A percentile compares a stretch with the other conserved stretches of the same genome.
These are phyloP conservation scores for Hibiscus tridactylites DNA, from an alignment of 345 rosid species.

Conservation along the genomic window DNA sequence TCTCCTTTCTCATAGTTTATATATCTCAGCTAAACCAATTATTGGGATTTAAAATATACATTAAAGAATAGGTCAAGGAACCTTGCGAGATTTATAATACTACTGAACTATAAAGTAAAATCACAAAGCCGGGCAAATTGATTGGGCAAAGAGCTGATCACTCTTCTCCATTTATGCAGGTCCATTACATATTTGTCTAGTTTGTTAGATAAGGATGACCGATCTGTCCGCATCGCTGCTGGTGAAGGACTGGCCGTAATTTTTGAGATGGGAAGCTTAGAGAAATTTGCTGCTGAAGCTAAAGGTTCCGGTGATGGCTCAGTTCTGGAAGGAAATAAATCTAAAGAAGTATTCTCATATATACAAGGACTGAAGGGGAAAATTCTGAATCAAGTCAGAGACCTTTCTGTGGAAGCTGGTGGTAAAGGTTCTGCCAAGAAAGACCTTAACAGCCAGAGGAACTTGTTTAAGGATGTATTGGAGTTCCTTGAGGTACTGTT, in stretches of 20 bases:
- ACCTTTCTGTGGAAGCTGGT: slow-evolving; percentile 79
- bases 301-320: slow-evolving; percentile 6
- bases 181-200: slow-evolving; percentile 59
- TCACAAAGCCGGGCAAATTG: not conserved
- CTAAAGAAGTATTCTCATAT: slow-evolving; percentile 37
- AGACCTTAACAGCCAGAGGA: slow-evolving; percentile 79
- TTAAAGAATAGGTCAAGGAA: not conserved
- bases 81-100: not conserved
- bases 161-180: slow-evolving; percentile 36
- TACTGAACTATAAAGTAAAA: not conserved
- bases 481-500: slow-evolving; percentile 64
- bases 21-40: not conserved
- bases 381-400: slow-evolving; percentile 58
- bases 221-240: slow-evolving; percentile 83
- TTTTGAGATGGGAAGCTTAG: slow-evolving; percentile 64
- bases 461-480: slow-evolving; percentile 68
- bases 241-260: slow-evolving; percentile 87
- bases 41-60: not conserved
- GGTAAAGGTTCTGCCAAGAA: slow-evolving; percentile 94
- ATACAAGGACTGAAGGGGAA: slow-evolving; percentile 63
- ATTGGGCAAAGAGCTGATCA: not conserved
- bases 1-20: not conserved
- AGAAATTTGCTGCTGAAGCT: slow-evolving; percentile 48
- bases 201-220: slow-evolving; percentile 78
- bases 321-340: slow-evolving; percentile 30